These are phyloP conservation scores for Hygrophorus pudorinus DNA, from an alignment of 768 basidiomycete genomes.

Conservation along the genomic window DNA sequence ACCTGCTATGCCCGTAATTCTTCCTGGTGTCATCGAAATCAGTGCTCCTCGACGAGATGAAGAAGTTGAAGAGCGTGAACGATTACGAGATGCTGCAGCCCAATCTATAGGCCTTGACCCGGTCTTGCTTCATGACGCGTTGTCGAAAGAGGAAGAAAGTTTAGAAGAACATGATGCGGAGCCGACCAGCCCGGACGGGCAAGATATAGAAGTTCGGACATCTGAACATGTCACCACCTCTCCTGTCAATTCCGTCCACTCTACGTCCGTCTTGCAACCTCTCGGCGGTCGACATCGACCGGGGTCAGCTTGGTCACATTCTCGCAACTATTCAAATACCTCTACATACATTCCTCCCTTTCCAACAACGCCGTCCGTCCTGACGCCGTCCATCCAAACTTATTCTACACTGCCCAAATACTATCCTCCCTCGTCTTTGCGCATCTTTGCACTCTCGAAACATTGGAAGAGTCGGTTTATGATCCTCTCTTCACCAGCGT, in stretches of 20 bases:
- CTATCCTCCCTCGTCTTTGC: slow-evolving; percentile 55
- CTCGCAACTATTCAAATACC: slow-evolving; percentile 26
- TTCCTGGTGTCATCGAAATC: slow-evolving; percentile 71
- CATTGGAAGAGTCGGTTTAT: slow-evolving; percentile 63
- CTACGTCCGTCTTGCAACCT: slow-evolving; percentile 15
- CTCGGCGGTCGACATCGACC: slow-evolving; percentile 25
- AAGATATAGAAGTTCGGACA: slow-evolving; percentile 3
- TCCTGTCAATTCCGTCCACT: slow-evolving; percentile 16
- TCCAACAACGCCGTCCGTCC: slow-evolving; percentile 44
- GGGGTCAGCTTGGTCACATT: slow-evolving; percentile 25
- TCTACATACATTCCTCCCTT: slow-evolving; percentile 42
- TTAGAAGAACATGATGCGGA: slow-evolving; percentile 31
- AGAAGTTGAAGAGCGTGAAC: slow-evolving; percentile 65
- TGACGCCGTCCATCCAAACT: slow-evolving; percentile 43
- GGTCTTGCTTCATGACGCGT: slow-evolving; percentile 32
- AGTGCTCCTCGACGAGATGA: slow-evolving; percentile 40
- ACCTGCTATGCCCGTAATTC: slow-evolving; percentile 30
- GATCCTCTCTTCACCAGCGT: slow-evolving; percentile 41
- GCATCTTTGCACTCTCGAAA: slow-evolving; percentile 63
- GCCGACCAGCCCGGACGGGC: slow-evolving; percentile 9
- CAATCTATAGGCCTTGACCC: slow-evolving; percentile 64
- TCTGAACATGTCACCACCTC: not conserved
- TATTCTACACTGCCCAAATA: slow-evolving; percentile 55
- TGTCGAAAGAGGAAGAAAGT: slow-evolving; percentile 21
- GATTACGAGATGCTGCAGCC: slow-evolving; percentile 67